Percentiles rank a stretch among this genome's conserved stretches.
These are phyloP conservation scores for Talaromyces marneffei DNA, from an alignment of 2,329 filamentous ascomycete species.

Conservation along the genomic window DNA sequence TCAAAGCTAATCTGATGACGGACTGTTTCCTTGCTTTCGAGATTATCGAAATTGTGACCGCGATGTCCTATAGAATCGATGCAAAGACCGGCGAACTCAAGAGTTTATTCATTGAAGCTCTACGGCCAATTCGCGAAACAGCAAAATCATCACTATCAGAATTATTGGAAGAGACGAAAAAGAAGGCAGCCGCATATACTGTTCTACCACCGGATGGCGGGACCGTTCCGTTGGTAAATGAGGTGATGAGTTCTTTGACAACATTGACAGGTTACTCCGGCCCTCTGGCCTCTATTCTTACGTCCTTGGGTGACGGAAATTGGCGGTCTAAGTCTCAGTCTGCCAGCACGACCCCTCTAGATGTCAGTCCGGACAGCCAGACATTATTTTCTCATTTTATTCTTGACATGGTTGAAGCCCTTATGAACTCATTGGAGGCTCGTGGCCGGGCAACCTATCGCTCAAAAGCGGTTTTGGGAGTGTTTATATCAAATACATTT, in stretches of 20 bases:
- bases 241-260: slow-evolving; percentile 80
- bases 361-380: slow-evolving; percentile 80
- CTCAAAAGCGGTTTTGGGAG: slow-evolving; percentile 70
- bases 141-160: slow-evolving; percentile 80
- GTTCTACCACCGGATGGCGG: slow-evolving; percentile 72
- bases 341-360: slow-evolving; percentile 67
- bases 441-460: slow-evolving; percentile 69
- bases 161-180: slow-evolving; percentile 75
- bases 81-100: slow-evolving; percentile 81
- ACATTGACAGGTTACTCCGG: slow-evolving; percentile 80
- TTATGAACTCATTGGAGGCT: slow-evolving; percentile 68
- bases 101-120: slow-evolving; percentile 69
- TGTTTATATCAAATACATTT: slow-evolving; percentile 86
- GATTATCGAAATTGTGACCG: slow-evolving; percentile 82
- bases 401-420: slow-evolving; percentile 75
- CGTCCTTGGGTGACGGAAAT: slow-evolving; percentile 85
- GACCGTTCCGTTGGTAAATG: slow-evolving; percentile 68
- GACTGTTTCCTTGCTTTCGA: slow-evolving; percentile 96
- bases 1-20: slow-evolving; percentile 76
- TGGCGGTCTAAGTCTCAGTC: slow-evolving; percentile 65
- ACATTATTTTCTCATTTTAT: slow-evolving; percentile 88
- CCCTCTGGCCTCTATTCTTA: slow-evolving; percentile 82
- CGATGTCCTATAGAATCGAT: slow-evolving; percentile 72
- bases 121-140: slow-evolving; percentile 87
- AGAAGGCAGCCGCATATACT: slow-evolving; percentile 60